Evolutionary conservation across 176 grass and related monocot genomes (phyloP).

Genomic region (Triticum turgidum): DNA sequence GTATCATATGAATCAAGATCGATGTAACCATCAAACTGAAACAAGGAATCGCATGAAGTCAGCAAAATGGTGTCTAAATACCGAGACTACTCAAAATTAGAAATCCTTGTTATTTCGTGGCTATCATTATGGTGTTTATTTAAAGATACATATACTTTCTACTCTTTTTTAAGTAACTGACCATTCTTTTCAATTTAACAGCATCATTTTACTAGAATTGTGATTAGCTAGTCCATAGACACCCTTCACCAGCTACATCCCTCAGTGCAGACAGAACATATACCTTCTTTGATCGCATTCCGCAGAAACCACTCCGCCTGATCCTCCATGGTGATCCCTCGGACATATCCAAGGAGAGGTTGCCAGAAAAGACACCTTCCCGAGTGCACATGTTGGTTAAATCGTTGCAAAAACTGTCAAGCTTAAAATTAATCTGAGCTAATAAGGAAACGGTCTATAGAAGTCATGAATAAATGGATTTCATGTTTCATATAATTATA

Average conservation of each 20-base stretch:
- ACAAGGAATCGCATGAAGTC: not conserved
- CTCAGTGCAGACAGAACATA: not conserved
- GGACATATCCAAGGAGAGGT: slow-evolving; percentile 78
- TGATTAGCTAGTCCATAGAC: not conserved
- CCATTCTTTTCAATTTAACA: not conserved
- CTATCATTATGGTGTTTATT: too few relatives aligned
- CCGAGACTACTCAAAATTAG: not conserved
- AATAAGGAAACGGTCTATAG: not conserved
- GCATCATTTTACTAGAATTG: not conserved
- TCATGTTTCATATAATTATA: not conserved
- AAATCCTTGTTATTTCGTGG: not conserved
- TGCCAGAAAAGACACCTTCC: slow-evolving; percentile 81
- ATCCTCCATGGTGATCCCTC: slow-evolving; percentile 80
- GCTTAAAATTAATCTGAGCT: slow-evolving; percentile 1
- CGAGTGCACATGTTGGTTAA: slow-evolving; percentile 18
- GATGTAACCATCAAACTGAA: slow-evolving; percentile 89
- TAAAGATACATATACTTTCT: not conserved
- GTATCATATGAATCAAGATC: slow-evolving; percentile 96
- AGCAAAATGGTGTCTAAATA: slow-evolving; percentile 13
- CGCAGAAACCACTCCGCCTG: slow-evolving; percentile 88
- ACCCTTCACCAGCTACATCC: not conserved
- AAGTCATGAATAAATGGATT: not conserved
- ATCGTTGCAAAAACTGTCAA: not conserved
- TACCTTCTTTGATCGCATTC: slow-evolving; percentile 98
- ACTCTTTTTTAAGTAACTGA: not conserved